These are phyloP conservation scores for Trichocomaceae sp. DNA, from an alignment of 2,329 filamentous ascomycete genomes.

Conservation along the genomic window DNA sequence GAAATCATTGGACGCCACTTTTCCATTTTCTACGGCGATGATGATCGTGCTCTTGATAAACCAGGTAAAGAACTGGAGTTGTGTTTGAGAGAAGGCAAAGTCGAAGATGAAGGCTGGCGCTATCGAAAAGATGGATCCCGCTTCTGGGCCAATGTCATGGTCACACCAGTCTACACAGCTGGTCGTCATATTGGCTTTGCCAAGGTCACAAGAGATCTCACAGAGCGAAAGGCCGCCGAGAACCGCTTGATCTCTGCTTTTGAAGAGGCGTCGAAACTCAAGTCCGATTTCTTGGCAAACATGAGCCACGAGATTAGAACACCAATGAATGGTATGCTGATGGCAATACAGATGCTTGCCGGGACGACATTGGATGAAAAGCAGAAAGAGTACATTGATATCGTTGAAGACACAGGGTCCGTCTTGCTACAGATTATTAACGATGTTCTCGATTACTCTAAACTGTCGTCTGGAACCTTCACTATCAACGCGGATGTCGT, in stretches of 20 bases:
- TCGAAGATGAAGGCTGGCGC: slow-evolving; percentile 56
- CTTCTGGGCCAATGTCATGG: slow-evolving; percentile 57
- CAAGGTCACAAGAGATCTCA: slow-evolving; percentile 54
- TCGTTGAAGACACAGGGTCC: slow-evolving; percentile 55
- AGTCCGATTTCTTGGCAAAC: slow-evolving; percentile 56
- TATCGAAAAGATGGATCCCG: slow-evolving; percentile 52
- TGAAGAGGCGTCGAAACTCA: slow-evolving; percentile 57
- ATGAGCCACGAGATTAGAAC: slow-evolving; percentile 61
- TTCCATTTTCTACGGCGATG: slow-evolving; percentile 50
- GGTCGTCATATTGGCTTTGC: slow-evolving; percentile 51
- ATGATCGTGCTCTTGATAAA: slow-evolving; percentile 46
- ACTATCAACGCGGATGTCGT: slow-evolving; percentile 50
- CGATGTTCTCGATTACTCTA: slow-evolving; percentile 62
- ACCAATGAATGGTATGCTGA: slow-evolving; percentile 58
- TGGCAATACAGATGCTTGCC: slow-evolving; percentile 52
- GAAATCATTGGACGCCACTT: slow-evolving; percentile 56
- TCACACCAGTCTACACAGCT: slow-evolving; percentile 50
- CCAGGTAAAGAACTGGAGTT: slow-evolving; percentile 47
- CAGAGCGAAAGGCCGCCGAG: slow-evolving; percentile 51
- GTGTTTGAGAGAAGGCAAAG: slow-evolving; percentile 49
- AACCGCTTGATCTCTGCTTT: slow-evolving; percentile 51
- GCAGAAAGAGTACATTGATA: slow-evolving; percentile 51
- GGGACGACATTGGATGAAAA: slow-evolving; percentile 48
- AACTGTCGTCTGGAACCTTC: slow-evolving; percentile 54
- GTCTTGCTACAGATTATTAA: slow-evolving; percentile 58